Evolutionary conservation across 2,329 filamentous ascomycete species (phyloP), one percentile per base, ranked within the genome.

Genomic region (Colletotrichum salicis): DNA sequence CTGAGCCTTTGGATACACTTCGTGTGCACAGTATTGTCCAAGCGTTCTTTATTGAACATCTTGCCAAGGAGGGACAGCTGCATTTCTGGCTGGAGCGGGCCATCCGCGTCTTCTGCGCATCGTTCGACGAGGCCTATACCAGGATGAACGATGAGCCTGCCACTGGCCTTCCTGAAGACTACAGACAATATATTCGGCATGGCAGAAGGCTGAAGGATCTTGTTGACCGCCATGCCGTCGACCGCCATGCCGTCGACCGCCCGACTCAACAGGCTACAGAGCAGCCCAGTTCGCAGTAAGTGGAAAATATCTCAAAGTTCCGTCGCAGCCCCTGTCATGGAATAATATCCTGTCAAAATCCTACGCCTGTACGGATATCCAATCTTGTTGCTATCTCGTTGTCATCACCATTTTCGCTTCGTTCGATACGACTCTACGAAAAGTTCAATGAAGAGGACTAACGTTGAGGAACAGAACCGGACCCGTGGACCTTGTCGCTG

Each of bases 1-100:
- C 80, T 12, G 86, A 88, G 45, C 83, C 79, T 52, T 79, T 88
- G 8, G 87, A 89, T 66, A 83, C 88, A 24, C 82, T 89, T 1
- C 78, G 84, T 29, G 79, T 88, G 8, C 87, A 88, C 73, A 84
- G 83, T 37, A 86, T 89, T 5, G 85, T 89, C 1, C 87, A 89
- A 72, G 83, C 83, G 2, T 89, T 88, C 73, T 87, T 88, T 68
- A 79, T 86, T 29, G 85, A 87, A 59, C 80, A 82, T 0, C 78
- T 88, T 3, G 79, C 79, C 24, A 81, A 84, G 15, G 80, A 83
- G 22, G 82, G 81, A 35, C 78, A 84, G 61, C 78, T 84, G 0
- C 75, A 79, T 0, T 84, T 84, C 70, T 90, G 87, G 87, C 80
- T 89, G 12, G 83, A 85, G 58, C 80, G 84, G 24, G 84, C 87